These are phyloP conservation scores for Phylloporus arenicola DNA, from an alignment of 768 basidiomycete genomes.

Conservation along the genomic window DNA sequence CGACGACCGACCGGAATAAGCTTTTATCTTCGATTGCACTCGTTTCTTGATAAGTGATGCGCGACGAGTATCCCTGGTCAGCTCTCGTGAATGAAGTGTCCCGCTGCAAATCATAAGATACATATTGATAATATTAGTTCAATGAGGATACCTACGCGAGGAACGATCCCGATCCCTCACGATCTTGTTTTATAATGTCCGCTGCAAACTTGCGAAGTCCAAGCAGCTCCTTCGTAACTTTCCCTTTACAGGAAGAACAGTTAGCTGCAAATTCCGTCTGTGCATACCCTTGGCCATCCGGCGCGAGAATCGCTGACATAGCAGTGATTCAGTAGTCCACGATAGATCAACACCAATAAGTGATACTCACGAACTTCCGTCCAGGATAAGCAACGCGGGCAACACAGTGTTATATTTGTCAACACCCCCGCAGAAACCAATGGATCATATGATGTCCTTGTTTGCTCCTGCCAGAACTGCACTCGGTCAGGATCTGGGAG, in stretches of 20 bases:
- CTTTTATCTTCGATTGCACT: not conserved
- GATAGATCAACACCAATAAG: not conserved
- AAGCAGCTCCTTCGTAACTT: constrained; percentile 37
- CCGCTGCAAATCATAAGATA: constrained; percentile 20
- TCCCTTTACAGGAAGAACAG: constrained; percentile 33
- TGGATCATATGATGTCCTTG: constrained; percentile 11
- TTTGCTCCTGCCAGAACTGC: not conserved
- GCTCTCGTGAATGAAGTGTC: constrained; percentile 27
- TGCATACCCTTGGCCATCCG: constrained; percentile 40
- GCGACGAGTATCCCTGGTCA: constrained; percentile 12
- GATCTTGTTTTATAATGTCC: constrained; percentile 26
- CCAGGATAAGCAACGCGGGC: constrained; percentile 25
- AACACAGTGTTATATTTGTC: constrained; percentile 17
- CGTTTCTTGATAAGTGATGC: constrained; percentile 20
- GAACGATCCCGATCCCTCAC: constrained; percentile 4
- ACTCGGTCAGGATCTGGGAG: not conserved
- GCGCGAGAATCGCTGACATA: constrained; percentile 34
- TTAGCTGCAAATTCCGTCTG: constrained; percentile 35
- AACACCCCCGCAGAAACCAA: constrained; percentile 22
- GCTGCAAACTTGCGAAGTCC: constrained; percentile 35
- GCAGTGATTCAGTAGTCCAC: not conserved
- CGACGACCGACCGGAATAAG: not conserved
- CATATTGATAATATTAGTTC: not conserved
- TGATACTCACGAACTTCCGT: constrained; percentile 19
- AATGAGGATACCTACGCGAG: constrained; percentile 26